Evolutionary conservation across 2,329 filamentous ascomycete species (phyloP).

Genomic region (Aspergillus viridinutans): DNA sequence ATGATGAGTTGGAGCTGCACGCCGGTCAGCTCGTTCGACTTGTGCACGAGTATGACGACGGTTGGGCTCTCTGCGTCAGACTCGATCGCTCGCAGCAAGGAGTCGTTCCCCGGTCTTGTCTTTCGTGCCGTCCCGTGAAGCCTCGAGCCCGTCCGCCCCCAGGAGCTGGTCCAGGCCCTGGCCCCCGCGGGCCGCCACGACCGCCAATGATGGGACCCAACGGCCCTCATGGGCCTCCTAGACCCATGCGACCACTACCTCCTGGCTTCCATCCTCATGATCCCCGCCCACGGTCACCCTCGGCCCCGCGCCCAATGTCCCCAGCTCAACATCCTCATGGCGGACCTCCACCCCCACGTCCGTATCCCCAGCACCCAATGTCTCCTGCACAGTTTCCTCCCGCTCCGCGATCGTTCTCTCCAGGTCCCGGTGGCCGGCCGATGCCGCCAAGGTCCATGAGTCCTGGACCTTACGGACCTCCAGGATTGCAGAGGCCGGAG

Average conservation of each 20-base stretch:
- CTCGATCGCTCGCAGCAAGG: constrained; percentile 89
- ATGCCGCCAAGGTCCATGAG: constrained; percentile 33
- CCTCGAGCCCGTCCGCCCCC: constrained; percentile 56
- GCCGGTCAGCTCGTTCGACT: constrained; percentile 82
- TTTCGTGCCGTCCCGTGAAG: constrained; percentile 88
- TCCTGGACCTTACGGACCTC: constrained; percentile 42
- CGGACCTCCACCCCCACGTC: constrained; percentile 25
- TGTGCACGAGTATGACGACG: constrained; percentile 95
- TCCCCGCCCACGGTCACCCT: constrained; percentile 9
- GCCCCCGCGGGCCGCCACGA: constrained; percentile 26
- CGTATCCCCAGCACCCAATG: constrained; percentile 26
- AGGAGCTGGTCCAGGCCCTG: constrained; percentile 27
- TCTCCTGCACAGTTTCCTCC: constrained; percentile 33
- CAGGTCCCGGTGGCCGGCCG: constrained; percentile 22
- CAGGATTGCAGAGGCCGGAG: constrained; percentile 38
- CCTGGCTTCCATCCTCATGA: constrained; percentile 34
- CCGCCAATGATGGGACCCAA: constrained; percentile 29
- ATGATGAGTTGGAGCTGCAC: constrained; percentile 80
- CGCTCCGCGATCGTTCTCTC: constrained; percentile 34
- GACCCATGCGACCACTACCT: constrained; percentile 22
- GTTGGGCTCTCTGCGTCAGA: constrained; percentile 90
- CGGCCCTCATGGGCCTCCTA: constrained; percentile 18
- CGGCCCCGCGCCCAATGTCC: constrained; percentile 24
- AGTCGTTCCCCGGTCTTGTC: constrained; percentile 87
- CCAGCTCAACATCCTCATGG: constrained; percentile 21